These are phyloP conservation scores for Penicillium lividum DNA, from an alignment of 495 filamentous ascomycete species.

Conservation along the genomic window DNA sequence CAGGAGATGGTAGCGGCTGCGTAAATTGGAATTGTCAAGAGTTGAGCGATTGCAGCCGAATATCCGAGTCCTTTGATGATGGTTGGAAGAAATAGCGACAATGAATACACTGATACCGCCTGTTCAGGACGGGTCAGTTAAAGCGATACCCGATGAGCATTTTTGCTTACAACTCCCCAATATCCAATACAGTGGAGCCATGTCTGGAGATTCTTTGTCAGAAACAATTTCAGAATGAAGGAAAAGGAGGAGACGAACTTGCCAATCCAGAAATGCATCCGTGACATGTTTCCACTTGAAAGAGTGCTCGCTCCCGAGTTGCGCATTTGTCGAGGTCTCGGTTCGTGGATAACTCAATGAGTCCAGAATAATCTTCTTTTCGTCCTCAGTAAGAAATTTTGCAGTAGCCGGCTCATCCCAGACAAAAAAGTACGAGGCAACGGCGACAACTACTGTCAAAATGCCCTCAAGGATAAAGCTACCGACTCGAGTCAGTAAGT, in stretches of 20 bases:
- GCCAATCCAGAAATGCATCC: constrained; percentile 9
- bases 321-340: constrained; percentile 1
- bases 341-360: constrained; percentile 5
- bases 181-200: constrained; percentile 10
- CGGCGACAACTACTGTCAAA: constrained; percentile 11
- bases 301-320: constrained; percentile 7
- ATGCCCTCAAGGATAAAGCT: constrained; percentile 16
- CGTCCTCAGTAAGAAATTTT: constrained; percentile 9
- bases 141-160: neutral
- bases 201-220: neutral
- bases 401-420: constrained; percentile 16
- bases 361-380: constrained; percentile 5
- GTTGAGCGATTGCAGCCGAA: constrained; percentile 11
- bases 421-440: constrained; percentile 4
- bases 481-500: neutral
- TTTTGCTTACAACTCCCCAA: constrained; percentile 13
- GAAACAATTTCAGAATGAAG: neutral
- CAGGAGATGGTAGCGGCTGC: constrained; percentile 13
- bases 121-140: neutral
- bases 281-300: constrained; percentile 12
- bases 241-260: neutral
- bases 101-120: constrained; percentile 11
- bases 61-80: constrained; percentile 15
- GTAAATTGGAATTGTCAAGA: constrained; percentile 16
- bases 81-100: constrained; percentile 15